Evolutionary conservation across 2,329 filamentous ascomycete genomes (phyloP), one percentile per base, ranked within the genome.

Genomic region (Neofusicoccum parvum): DNA sequence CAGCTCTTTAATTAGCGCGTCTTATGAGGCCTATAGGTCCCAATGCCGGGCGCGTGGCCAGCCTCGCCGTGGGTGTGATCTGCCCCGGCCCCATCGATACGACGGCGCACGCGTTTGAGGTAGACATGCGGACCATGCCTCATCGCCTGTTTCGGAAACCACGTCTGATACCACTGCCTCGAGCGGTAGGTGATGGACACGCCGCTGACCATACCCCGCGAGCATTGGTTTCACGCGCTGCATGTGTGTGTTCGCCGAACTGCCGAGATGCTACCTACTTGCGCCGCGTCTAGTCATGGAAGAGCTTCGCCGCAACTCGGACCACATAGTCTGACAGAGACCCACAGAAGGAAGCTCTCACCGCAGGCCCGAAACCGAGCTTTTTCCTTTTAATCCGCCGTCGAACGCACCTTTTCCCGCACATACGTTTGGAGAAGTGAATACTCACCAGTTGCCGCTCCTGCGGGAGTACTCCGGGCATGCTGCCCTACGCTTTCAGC

Each of bases 251-350:
- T 12, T 43, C 54, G 27, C 17, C 45, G 32, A 60, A 36, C 43
- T 37, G 41, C 56, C 34, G 56, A 46, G 17, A 48, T 59, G 41
- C 54, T 23, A 46, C 51, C 37, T 56, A 41, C 20, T 43, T 43
- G 5, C 32, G 7, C 54, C 17, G 12, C 54, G 9, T 17, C 54
- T 46, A 36, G 54, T 43, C 50, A 53, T 37, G 56, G 37, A 23
- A n/a, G 17, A 48, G 54, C 54, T 59, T 59, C 32, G 54, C 23
- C 54, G 54, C 54, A 46, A 46, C 54, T 45, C 53, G 17, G 36
- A 43, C 53, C 53, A 36, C 51, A 23, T 32, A 32, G 39, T 27
- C 54, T 59, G 23, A 45, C 23, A 9, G 15, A 9, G 48, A 59
- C 54, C 39, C 39, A 46, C 51, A 32, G 5, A 11, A 11, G 14